phyloP scores from a whole-genome alignment of 345 rosid genomes.

The Microthlaspi erraticum region DNA sequence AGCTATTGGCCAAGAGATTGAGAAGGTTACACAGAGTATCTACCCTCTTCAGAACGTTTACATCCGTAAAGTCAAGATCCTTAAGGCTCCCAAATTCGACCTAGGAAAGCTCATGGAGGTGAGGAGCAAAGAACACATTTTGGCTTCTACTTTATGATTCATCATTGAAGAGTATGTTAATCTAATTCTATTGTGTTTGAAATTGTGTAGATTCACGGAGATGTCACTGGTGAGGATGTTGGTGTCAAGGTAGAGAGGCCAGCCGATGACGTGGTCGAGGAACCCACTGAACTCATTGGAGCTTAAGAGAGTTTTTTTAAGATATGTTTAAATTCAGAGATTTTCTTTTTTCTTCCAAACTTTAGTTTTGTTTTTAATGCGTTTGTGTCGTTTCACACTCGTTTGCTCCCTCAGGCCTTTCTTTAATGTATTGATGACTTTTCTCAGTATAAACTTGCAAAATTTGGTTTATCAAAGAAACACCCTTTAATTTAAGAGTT shows the following conservation, averaged over 20 bases:
- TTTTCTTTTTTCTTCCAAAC: conserved; percentile 10
- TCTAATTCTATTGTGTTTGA: background rate
- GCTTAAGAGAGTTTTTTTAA: conserved; percentile 46
- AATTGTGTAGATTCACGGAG: conserved; percentile 75
- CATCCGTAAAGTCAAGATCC: conserved; percentile 90
- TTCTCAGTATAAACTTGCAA: conserved; percentile 24
- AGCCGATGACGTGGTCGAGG: conserved; percentile 75
- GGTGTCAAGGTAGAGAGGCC: conserved; percentile 85
- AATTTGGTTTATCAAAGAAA: conserved; percentile 40
- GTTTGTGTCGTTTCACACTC: conserved; percentile 19
- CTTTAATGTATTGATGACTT: conserved; percentile 25
- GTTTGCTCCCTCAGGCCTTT: background rate
- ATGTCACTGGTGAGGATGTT: conserved; percentile 72
- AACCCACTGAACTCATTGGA: conserved; percentile 61
- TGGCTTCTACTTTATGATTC: background rate
- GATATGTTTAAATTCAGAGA: conserved; percentile 13
- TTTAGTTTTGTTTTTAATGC: conserved; percentile 18
- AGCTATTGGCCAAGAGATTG: conserved; percentile 86
- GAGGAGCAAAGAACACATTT: background rate
- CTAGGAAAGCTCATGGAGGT: conserved; percentile 99
- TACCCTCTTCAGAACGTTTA: conserved; percentile 90
- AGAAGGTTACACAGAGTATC: conserved; percentile 77
- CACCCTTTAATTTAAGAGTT: background rate
- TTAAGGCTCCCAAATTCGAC: conserved; percentile 95
- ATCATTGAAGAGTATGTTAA: background rate